Evolutionary conservation across 2,329 filamentous ascomycete genomes (phyloP).

Genomic region (Aspergillus sojae): DNA sequence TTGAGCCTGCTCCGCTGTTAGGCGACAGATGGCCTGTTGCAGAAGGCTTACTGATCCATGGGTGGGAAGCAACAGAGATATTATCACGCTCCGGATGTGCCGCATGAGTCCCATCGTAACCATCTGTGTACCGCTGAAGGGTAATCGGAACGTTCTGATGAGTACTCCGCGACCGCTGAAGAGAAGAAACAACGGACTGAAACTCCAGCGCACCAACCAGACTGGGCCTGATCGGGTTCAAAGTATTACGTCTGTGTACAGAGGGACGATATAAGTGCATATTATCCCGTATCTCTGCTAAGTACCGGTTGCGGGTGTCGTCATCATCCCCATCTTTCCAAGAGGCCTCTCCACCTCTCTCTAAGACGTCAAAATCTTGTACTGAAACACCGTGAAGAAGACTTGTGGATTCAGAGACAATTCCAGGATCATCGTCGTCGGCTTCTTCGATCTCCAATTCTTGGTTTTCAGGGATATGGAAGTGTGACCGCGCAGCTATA

Average conservation of each 20-base stretch:
- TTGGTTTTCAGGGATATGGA: slow-evolving; percentile 63
- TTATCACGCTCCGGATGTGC: slow-evolving; percentile 51
- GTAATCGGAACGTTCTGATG: slow-evolving; percentile 67
- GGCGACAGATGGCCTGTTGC: slow-evolving; percentile 29
- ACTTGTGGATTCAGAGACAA: slow-evolving; percentile 48
- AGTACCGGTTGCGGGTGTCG: slow-evolving; percentile 60
- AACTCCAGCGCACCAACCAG: slow-evolving; percentile 93
- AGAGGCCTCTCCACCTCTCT: slow-evolving; percentile 52
- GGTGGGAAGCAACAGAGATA: slow-evolving; percentile 53
- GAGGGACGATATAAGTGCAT: slow-evolving; percentile 83
- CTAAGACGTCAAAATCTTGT: slow-evolving; percentile 66
- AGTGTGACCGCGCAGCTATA: slow-evolving; percentile 73
- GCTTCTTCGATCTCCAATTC: slow-evolving; percentile 61
- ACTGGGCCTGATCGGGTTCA: slow-evolving; percentile 88
- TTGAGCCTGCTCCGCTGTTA: slow-evolving; percentile 24
- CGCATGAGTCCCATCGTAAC: slow-evolving; percentile 48
- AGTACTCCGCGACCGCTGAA: slow-evolving; percentile 79
- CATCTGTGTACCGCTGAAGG: slow-evolving; percentile 70
- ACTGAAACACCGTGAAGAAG: slow-evolving; percentile 54
- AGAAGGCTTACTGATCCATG: slow-evolving; percentile 31
- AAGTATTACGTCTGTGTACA: slow-evolving; percentile 68
- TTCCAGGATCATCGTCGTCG: slow-evolving; percentile 56
- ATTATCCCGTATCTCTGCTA: slow-evolving; percentile 84
- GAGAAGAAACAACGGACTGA: slow-evolving; percentile 81
- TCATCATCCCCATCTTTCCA: slow-evolving; percentile 59